phyloP scores from a whole-genome alignment of 2,329 filamentous ascomycete species.

The Rhexocercosporidium sp. region DNA sequence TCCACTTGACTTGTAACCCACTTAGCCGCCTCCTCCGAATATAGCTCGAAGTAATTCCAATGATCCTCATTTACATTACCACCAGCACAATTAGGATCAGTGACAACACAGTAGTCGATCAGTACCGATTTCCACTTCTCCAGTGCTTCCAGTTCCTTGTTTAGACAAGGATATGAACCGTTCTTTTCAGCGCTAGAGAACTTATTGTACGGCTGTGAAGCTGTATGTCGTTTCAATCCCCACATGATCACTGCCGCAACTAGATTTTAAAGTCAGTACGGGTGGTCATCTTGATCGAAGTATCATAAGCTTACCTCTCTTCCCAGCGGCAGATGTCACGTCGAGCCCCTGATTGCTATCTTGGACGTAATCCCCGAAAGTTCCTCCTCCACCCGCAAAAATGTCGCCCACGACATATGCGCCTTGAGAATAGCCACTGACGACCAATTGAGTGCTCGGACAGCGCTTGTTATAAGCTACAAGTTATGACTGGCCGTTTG shows the following conservation, averaged over 20 bases:
- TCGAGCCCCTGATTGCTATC: background rate
- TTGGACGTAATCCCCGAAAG: constrained; percentile 30
- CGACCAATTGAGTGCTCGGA: constrained; percentile 47
- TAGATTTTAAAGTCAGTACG: background rate
- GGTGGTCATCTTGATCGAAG: background rate
- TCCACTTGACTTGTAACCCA: constrained; percentile 11
- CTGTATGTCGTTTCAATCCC: background rate
- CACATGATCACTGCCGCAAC: background rate
- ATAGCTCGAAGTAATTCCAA: constrained; percentile 47
- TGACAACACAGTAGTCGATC: constrained; percentile 45
- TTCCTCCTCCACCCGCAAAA: constrained; percentile 45
- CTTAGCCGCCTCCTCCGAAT: constrained; percentile 13
- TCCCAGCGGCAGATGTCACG: constrained; percentile 1
- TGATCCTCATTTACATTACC: constrained; percentile 43
- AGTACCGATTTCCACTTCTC: constrained; percentile 24
- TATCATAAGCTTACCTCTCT: background rate
- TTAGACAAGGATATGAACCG: background rate
- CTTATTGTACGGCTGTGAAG: background rate
- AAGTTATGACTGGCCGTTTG: constrained; percentile 46
- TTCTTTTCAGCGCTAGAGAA: background rate
- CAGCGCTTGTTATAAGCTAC: constrained; percentile 47
- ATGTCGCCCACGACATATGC: constrained; percentile 47
- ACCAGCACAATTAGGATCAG: constrained; percentile 48
- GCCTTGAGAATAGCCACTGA: constrained; percentile 51
- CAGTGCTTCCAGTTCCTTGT: too few relatives aligned